These are phyloP conservation scores for Hortiboletus flavorubellus DNA, from an alignment of 768 basidiomycete genomes.

Conservation along the genomic window DNA sequence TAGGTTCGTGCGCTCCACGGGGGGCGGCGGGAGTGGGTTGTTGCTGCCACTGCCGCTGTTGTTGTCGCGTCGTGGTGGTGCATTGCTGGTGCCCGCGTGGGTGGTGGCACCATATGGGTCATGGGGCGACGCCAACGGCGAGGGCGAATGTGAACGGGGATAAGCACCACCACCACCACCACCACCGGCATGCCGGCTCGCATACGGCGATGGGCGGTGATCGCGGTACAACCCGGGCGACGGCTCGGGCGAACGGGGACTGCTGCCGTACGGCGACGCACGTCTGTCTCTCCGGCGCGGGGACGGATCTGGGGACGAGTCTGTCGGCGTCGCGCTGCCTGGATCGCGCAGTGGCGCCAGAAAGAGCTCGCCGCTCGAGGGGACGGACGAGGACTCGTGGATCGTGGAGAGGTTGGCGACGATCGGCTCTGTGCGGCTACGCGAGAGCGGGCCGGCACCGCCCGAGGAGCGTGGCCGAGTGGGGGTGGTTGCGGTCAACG, in stretches of 20 bases:
- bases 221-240: constrained; percentile 27
- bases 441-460: constrained; percentile 11
- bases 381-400: constrained; percentile 20
- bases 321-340: constrained; percentile 6
- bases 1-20: constrained; percentile 20
- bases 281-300: constrained; percentile 25
- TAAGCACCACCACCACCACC: not conserved
- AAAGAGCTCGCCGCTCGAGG: constrained; percentile 26
- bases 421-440: constrained; percentile 31
- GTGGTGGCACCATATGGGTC: constrained; percentile 2
- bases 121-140: constrained; percentile 14
- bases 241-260: constrained; percentile 23
- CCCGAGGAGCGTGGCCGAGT: constrained; percentile 14
- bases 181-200: constrained; percentile 3
- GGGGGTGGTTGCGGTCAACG: constrained; percentile 17
- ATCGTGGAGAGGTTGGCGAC: constrained; percentile 27
- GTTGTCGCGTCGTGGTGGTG: constrained; percentile 15
- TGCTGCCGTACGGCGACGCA: constrained; percentile 19
- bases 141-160: constrained; percentile 9
- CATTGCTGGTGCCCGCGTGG: not conserved
- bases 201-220: constrained; percentile 22
- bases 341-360: constrained; percentile 23
- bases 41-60: not conserved
- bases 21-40: constrained; percentile 31
- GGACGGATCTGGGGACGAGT: constrained; percentile 29